phyloP scores from a whole-genome alignment of 2,329 filamentous ascomycete genomes.

The Paraphoma chrysanthemicola region DNA sequence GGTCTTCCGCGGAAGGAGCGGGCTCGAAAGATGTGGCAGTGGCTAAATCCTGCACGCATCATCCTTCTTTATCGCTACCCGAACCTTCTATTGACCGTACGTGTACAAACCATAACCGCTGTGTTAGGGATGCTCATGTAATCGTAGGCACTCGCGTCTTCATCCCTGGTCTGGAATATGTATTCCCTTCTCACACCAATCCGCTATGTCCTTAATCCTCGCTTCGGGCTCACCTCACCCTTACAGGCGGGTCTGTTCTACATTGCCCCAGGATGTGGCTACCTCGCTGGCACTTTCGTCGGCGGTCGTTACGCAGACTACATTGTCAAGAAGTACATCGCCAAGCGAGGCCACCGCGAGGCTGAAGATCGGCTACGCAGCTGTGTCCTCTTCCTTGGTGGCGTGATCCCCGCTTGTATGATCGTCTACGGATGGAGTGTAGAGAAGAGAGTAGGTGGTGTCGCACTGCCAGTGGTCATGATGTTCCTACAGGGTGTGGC shows the following conservation, averaged over 20 bases:
- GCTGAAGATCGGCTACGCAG: conserved; percentile 71
- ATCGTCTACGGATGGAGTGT: conserved; percentile 73
- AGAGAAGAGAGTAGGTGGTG: conserved; percentile 61
- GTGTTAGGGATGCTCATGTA: neutral
- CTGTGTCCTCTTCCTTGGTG: conserved; percentile 61
- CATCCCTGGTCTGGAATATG: conserved; percentile 77
- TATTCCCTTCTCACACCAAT: conserved; percentile 73
- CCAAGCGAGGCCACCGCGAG: conserved; percentile 66
- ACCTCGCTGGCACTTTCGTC: conserved; percentile 71
- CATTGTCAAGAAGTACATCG: conserved; percentile 70
- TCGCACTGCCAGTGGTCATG: conserved; percentile 70
- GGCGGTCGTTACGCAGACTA: conserved; percentile 76
- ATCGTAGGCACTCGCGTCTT: conserved; percentile 61
- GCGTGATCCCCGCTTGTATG: conserved; percentile 67
- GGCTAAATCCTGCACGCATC: conserved; percentile 72
- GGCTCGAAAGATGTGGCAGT: conserved; percentile 62
- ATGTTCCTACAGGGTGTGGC: conserved; percentile 79
- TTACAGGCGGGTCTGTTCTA: conserved; percentile 76
- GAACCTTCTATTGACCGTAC: conserved; percentile 64
- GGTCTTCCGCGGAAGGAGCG: conserved; percentile 61
- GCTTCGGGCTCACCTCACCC: conserved; percentile 71
- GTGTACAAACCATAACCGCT: conserved; percentile 5
- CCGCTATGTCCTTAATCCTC: conserved; percentile 75
- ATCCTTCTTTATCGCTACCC: conserved; percentile 70
- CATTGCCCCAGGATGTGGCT: conserved; percentile 74